Base-by-base conservation (phyloP, 176 grass and related monocot species). In the Oryza glumipatula region DNA sequence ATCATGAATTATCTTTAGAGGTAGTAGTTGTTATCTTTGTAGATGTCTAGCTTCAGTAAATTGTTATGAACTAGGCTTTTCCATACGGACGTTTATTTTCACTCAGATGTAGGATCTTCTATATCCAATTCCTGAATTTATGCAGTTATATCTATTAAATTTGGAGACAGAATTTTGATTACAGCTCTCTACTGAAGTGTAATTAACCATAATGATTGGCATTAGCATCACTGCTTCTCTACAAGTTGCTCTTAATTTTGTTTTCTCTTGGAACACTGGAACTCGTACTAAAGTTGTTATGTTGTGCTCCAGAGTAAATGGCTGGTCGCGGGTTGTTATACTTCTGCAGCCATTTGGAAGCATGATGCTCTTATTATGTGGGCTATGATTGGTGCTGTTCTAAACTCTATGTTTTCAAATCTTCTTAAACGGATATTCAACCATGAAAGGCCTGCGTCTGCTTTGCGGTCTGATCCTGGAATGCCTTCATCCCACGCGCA, bases 401-500 rank as follows among this genome's bases (percentile, higher is more conserved):
- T 78, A 68, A 99, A 99, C 88, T 58, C 75, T 65, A 4, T 63
- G 64, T 66, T 99, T 48, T 99, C 93, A 3, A 1, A 67, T 13
- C 17, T 71, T 74, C 85, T 99, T 77, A 99, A 99, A 58, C 74
- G 43, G 89, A 47, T 88, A 83, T 46, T 99, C 17, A 96, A 96
- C 77, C 93, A 96, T 72, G 87, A 95, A 88, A 96, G 91, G 13
- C 93, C 96, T 45, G 43, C 74, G 0, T 61, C 91, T 33, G 91
- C 85, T 79, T 58, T 96, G 78, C 86, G 82, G 78, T 94, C 93
- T 64, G 96, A 94, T 87, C 96, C 93, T 80, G 96, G 93, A 84
- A 96, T 99, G 96, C 96, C 91, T 68, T 99, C 96, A 11, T 92
- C 96, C 5, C 96, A 96, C 86, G 91, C 93, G 46, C 96, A 99